Percentiles rank a stretch among this genome's conserved stretches.
Conservation (phyloP, 2,329 filamentous ascomycete genomes). For the Cladophialophora bantiana region DNA sequence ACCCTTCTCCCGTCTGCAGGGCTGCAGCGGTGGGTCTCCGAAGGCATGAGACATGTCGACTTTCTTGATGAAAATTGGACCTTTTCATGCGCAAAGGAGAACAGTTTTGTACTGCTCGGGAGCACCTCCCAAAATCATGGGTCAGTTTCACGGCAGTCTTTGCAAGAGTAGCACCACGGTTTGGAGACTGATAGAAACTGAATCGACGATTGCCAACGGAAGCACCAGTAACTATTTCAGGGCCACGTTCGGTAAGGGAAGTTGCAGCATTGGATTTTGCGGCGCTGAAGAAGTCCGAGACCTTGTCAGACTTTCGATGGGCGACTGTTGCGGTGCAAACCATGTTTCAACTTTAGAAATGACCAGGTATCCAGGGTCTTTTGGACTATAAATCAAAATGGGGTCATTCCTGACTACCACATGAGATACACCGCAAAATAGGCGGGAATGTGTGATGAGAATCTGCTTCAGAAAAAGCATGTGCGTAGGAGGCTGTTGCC, state of each 20-base stretch:
- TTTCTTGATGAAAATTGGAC: background rate
- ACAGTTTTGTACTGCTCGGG: slow-evolving; percentile 1
- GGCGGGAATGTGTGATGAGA: background rate
- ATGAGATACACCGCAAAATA: background rate
- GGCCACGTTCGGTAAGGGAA: slow-evolving; percentile 23
- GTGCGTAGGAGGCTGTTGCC: background rate
- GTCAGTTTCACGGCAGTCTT: slow-evolving; percentile 26
- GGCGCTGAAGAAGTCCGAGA: slow-evolving; percentile 11
- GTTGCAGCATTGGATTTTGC: slow-evolving; percentile 21
- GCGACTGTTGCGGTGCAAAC: background rate
- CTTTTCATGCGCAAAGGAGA: slow-evolving; percentile 5
- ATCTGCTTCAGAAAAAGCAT: background rate
- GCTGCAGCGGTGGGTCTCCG: slow-evolving; percentile 30
- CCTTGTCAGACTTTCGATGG: slow-evolving; percentile 12
- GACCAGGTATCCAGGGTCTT: background rate
- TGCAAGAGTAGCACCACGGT: slow-evolving; percentile 15
- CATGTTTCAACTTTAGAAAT: slow-evolving; percentile 13
- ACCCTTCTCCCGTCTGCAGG: slow-evolving; percentile 22
- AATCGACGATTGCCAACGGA: slow-evolving; percentile 12
- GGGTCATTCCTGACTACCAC: background rate
- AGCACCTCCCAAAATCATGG: slow-evolving; percentile 29
- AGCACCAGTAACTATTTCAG: slow-evolving; percentile 24
- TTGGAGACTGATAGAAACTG: slow-evolving; percentile 6
- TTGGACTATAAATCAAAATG: background rate
- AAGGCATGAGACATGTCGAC: slow-evolving; percentile 27